Percentiles rank a stretch among this genome's conserved stretches.
Conservation (phyloP, 768 basidiomycete species). For the Tricholoma flavovirens region DNA sequence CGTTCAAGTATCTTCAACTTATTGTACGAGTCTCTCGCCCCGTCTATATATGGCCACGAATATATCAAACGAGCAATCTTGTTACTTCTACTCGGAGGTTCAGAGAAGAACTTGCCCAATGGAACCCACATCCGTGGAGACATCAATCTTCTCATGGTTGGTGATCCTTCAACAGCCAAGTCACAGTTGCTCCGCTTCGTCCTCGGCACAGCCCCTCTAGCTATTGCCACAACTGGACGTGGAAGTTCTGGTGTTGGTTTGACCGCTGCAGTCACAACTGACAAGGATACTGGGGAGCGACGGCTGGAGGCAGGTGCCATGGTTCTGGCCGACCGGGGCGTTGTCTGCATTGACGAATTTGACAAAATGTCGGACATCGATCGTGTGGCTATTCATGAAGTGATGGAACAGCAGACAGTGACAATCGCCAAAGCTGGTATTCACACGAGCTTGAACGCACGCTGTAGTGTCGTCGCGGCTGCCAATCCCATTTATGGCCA, state of each 20-base stretch:
- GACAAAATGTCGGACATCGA: conserved; percentile 99
- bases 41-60: conserved; percentile 95
- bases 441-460: conserved; percentile 95
- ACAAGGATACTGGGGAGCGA: conserved; percentile 96
- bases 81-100: conserved; percentile 89
- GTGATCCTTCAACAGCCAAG: conserved; percentile 98
- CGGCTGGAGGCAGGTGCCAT: conserved; percentile 97
- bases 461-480: conserved; percentile 96
- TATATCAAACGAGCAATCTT: conserved; percentile 93
- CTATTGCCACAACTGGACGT: conserved; percentile 96
- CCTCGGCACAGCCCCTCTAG: conserved; percentile 90
- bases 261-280: conserved; percentile 96
- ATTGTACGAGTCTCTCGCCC: conserved; percentile 91
- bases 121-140: conserved; percentile 99
- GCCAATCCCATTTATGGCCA: conserved; percentile 99
- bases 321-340: conserved; percentile 98
- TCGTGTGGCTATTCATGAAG: conserved; percentile 98
- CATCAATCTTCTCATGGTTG: conserved; percentile 99
- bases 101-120: conserved; percentile 96
- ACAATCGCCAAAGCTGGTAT: conserved; percentile 99
- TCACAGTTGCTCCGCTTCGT: conserved; percentile 95
- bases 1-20: conserved; percentile 81
- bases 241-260: conserved; percentile 99
- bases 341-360: conserved; percentile 99
- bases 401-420: conserved; percentile 99